Conservation (phyloP, 2,329 filamentous ascomycete genomes). For the Ophiocordyceps camponoti-rufipedis region DNA sequence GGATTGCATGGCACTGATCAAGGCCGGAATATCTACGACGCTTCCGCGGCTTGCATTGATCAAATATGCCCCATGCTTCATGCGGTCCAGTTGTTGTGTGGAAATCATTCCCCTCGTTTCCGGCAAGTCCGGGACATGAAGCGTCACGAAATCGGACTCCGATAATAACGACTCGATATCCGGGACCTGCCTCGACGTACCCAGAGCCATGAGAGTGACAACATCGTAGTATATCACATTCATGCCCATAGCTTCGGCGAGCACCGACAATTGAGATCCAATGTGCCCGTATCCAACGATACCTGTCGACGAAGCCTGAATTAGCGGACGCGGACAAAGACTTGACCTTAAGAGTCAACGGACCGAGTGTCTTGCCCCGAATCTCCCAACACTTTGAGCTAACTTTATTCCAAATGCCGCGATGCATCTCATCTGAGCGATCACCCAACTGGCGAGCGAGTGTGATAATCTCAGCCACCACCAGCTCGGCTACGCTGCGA, state of each 20-base stretch:
- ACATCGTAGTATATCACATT: conserved; percentile 94
- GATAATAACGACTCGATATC: conserved; percentile 59
- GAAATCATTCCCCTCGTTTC: conserved; percentile 92
- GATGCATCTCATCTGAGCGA: conserved; percentile 85
- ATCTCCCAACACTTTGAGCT: conserved; percentile 96
- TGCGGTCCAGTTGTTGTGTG: conserved; percentile 58
- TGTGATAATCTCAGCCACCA: conserved; percentile 83
- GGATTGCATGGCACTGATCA: conserved; percentile 70
- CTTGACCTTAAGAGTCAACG: conserved; percentile 5
- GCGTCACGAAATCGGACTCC: conserved; percentile 77
- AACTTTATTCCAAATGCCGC: conserved; percentile 94
- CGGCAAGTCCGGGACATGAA: conserved; percentile 82
- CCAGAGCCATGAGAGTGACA: conserved; percentile 83
- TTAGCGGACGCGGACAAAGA: no score
- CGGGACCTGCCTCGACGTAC: conserved; percentile 68
- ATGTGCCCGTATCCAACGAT: conserved; percentile 98
- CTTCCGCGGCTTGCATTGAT: conserved; percentile 92
- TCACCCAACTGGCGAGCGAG: conserved; percentile 87
- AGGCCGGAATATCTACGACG: conserved; percentile 82
- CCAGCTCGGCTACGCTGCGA: conserved; percentile 85
- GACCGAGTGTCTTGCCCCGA: conserved; percentile 85
- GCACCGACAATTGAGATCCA: conserved; percentile 82
- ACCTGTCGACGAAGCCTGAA: conserved; percentile 21
- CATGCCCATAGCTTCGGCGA: conserved; percentile 97
- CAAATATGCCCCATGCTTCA: conserved; percentile 85